A percentile compares a stretch with the other conserved stretches of the same genome.
Conservation (phyloP, 805 yeast genomes). For the Starmerella riodocensis region DNA sequence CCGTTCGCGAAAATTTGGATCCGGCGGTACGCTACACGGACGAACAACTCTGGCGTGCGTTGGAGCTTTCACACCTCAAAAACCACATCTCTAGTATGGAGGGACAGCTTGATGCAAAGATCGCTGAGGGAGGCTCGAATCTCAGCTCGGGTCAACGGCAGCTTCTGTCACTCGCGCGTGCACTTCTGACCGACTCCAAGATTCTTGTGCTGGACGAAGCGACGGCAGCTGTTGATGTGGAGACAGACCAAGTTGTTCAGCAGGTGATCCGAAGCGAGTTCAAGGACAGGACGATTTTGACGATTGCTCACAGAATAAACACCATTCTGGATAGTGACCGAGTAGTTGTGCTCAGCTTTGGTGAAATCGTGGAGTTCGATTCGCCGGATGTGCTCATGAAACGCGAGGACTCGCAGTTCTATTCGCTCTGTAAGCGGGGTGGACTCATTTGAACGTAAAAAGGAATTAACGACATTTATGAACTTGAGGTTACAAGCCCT, state of each 20-base stretch:
- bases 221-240: constrained; percentile 80
- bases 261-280: constrained; percentile 65
- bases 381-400: constrained; percentile 54
- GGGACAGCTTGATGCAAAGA: constrained; percentile 41
- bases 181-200: constrained; percentile 60
- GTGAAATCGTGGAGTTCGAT: constrained; percentile 67
- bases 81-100: constrained; percentile 45
- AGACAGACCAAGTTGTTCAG: constrained; percentile 69
- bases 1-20: constrained; percentile 73
- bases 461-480: not conserved
- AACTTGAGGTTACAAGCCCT: not conserved
- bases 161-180: constrained; percentile 70
- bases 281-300: constrained; percentile 61
- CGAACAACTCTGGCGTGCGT: constrained; percentile 69
- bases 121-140: constrained; percentile 73
- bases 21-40: constrained; percentile 59
- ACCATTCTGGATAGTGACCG: constrained; percentile 77
- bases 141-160: constrained; percentile 83
- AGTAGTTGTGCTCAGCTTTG: constrained; percentile 61
- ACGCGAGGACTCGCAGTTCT: constrained; percentile 56
- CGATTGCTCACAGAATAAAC: constrained; percentile 81
- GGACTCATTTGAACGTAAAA: constrained; percentile 31
- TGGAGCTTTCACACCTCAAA: constrained; percentile 67
- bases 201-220: constrained; percentile 78
- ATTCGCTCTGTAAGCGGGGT: constrained; percentile 68